A percentile compares a stretch with the other conserved stretches of the same genome.
Evolutionary conservation across 352 stramenopile genomes (phyloP).

Genomic region (Globisporangium recalcitrans): DNA sequence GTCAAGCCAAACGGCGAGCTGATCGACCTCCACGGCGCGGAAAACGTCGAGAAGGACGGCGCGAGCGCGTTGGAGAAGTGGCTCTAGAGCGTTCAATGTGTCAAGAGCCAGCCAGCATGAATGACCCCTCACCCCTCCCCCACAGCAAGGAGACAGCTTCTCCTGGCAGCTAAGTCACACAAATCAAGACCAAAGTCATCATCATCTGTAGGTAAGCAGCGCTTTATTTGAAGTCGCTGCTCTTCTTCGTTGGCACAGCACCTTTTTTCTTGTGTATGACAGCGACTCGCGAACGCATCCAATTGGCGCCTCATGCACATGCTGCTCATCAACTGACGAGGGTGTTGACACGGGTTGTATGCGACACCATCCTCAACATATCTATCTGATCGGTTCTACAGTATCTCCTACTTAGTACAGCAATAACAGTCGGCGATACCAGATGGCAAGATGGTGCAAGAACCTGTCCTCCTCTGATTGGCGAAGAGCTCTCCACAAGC

Average conservation of each 20-base stretch:
- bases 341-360: not conserved
- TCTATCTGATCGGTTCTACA: too few relatives aligned
- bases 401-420: too few relatives aligned
- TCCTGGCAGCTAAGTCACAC: too few relatives aligned
- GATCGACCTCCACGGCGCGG: constrained; percentile 57
- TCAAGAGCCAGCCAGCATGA: too few relatives aligned
- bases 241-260: too few relatives aligned
- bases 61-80: constrained; percentile 39
- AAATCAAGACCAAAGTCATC: too few relatives aligned
- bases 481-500: not conserved
- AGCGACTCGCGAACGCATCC: too few relatives aligned
- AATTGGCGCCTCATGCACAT: not conserved
- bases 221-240: too few relatives aligned
- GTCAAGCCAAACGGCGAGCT: constrained; percentile 54
- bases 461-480: constrained; percentile 2
- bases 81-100: constrained; percentile 17
- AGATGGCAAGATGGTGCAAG: not conserved
- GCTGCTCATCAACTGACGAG: not conserved
- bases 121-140: too few relatives aligned
- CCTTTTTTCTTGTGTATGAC: too few relatives aligned
- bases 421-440: not conserved
- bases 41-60: constrained; percentile 55
- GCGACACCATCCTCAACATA: not conserved
- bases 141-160: too few relatives aligned
- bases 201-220: too few relatives aligned